Conservation (phyloP, 768 basidiomycete species). For the Boletus bicolor region DNA sequence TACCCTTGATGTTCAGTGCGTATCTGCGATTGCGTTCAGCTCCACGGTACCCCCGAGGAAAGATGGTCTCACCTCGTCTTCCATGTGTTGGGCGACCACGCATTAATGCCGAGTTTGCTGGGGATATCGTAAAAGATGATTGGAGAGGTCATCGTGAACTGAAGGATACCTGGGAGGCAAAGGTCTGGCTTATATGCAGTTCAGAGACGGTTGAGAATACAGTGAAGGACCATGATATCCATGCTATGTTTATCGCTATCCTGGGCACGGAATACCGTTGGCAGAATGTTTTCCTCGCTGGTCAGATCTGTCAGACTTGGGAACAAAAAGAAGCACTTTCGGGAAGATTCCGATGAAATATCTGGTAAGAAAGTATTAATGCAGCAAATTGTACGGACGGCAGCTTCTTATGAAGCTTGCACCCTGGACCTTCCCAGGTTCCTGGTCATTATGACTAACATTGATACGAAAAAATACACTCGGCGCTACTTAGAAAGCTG, state of each 20-base stretch:
- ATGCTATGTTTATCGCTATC: conserved; percentile 5
- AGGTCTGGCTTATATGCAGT: conserved; percentile 6
- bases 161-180: neutral
- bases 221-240: neutral
- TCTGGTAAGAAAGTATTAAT: neutral
- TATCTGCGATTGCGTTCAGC: conserved; percentile 22
- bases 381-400: neutral
- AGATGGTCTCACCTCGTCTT: conserved; percentile 37
- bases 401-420: neutral
- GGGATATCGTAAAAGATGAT: conserved; percentile 48
- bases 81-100: conserved; percentile 48
- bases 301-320: neutral
- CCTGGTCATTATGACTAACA: conserved; percentile 16
- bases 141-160: conserved; percentile 22
- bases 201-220: neutral
- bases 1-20: conserved; percentile 39
- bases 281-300: neutral
- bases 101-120: conserved; percentile 24
- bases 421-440: conserved; percentile 10
- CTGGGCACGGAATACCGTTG: neutral
- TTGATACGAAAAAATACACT: conserved; percentile 4
- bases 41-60: neutral
- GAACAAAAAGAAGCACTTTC: neutral
- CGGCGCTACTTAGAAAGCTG: neutral
- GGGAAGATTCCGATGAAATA: neutral